A percentile compares a stretch with the other conserved stretches of the same genome.
Evolutionary conservation across 1,139 yeast genomes (phyloP).

Genomic region (Pneumocystis sp.): DNA sequence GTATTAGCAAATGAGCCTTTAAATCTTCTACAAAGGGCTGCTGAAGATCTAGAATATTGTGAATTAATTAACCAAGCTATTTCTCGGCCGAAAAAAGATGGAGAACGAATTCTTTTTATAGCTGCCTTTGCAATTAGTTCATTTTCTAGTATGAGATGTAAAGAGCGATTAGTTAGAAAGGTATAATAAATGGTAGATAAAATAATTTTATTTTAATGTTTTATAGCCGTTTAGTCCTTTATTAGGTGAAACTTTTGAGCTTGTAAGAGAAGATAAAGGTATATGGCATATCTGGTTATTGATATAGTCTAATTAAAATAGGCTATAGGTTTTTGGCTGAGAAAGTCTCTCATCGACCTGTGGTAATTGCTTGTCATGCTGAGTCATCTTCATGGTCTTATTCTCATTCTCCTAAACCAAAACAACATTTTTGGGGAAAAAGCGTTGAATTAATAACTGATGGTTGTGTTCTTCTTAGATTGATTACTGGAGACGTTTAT

Average conservation of each 20-base stretch:
- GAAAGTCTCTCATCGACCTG: slow-evolving; percentile 96
- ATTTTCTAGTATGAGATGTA: neutral
- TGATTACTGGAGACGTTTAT: slow-evolving; percentile 84
- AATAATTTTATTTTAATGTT: slow-evolving; percentile 25
- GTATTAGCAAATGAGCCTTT: slow-evolving; percentile 95
- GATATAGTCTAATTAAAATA: slow-evolving; percentile 15
- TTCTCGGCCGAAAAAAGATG: slow-evolving; percentile 47
- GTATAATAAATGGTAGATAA: slow-evolving; percentile 68
- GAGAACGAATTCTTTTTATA: slow-evolving; percentile 68
- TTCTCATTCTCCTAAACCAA: slow-evolving; percentile 1
- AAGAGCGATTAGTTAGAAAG: slow-evolving; percentile 30
- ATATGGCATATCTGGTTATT: neutral
- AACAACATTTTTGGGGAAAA: slow-evolving; percentile 42
- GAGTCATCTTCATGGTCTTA: slow-evolving; percentile 78
- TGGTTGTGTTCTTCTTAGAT: slow-evolving; percentile 90
- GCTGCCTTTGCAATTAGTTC: slow-evolving; percentile 93
- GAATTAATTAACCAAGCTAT: slow-evolving; percentile 61
- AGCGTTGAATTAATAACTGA: slow-evolving; percentile 74
- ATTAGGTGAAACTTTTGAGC: slow-evolving; percentile 88
- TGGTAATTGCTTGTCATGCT: slow-evolving; percentile 78
- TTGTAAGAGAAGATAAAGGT: slow-evolving; percentile 58
- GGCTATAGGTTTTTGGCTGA: slow-evolving; percentile 75
- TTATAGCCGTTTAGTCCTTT: slow-evolving; percentile 97
- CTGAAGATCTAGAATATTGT: slow-evolving; percentile 87
- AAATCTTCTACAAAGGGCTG: slow-evolving; percentile 77